These are phyloP conservation scores for Vitis hybrid DNA, from an alignment of 177 flowering plant species.

Conservation along the genomic window DNA sequence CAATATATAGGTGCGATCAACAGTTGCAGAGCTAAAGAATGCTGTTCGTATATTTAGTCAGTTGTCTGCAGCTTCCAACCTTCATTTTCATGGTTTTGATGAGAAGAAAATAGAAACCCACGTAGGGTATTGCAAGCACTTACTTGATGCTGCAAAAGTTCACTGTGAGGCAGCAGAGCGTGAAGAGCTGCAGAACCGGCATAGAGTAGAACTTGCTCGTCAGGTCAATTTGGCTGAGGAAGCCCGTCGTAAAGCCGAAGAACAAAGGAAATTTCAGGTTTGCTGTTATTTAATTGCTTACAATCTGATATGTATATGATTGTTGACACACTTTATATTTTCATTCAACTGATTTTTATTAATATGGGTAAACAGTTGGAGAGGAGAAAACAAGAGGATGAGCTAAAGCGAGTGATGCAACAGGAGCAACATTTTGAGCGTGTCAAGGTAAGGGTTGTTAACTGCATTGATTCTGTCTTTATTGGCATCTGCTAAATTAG, in stretches of 20 bases:
- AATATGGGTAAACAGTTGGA: slow-evolving; percentile 58
- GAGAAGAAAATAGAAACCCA: slow-evolving; percentile 95
- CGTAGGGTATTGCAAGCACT: slow-evolving; percentile 91
- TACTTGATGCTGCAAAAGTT: slow-evolving; percentile 85
- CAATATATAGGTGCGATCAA: slow-evolving; percentile 63
- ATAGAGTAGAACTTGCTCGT: slow-evolving; percentile 81
- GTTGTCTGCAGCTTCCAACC: slow-evolving; percentile 79
- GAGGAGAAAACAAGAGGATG: slow-evolving; percentile 92
- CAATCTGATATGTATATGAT: not conserved
- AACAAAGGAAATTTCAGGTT: slow-evolving; percentile 84
- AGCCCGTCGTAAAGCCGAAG: slow-evolving; percentile 90
- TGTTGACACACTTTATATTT: not conserved
- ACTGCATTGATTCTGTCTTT: not conserved
- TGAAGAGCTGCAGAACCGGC: slow-evolving; percentile 79
- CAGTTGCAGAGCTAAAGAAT: slow-evolving; percentile 86
- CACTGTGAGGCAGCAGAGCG: slow-evolving; percentile 93
- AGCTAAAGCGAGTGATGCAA: slow-evolving; percentile 72
- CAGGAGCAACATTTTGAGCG: slow-evolving; percentile 82
- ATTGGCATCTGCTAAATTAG: not conserved
- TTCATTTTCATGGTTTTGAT: slow-evolving; percentile 90
- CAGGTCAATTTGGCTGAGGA: slow-evolving; percentile 87
- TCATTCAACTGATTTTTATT: slow-evolving; percentile 2
- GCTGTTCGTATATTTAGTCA: slow-evolving; percentile 90
- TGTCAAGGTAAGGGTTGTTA: slow-evolving; percentile 52
- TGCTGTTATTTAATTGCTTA: slow-evolving; percentile 5